Evolutionary conservation across 352 stramenopile genomes (phyloP).

Genomic region (Globisporangium irregulare): DNA sequence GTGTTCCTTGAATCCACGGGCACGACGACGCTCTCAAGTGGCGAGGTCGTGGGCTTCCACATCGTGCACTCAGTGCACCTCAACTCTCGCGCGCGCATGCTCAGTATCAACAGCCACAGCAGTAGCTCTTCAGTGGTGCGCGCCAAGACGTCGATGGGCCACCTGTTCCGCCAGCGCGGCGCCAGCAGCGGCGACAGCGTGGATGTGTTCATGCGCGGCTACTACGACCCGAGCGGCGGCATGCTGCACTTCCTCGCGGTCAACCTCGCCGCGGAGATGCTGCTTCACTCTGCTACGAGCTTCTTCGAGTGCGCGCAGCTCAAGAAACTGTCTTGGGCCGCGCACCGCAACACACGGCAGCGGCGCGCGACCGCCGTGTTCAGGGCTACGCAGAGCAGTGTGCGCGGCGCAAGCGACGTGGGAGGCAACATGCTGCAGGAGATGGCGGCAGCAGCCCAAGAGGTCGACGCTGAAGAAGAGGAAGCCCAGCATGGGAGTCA

Average conservation of each 20-base stretch:
- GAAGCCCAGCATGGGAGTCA: background rate
- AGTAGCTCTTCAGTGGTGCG: conserved; percentile 7
- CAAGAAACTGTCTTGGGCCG: conserved; percentile 54
- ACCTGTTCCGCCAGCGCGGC: conserved; percentile 18
- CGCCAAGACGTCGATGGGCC: conserved; percentile 18
- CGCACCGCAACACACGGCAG: conserved; percentile 26
- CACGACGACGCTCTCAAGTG: conserved; percentile 40
- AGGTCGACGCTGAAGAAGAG: conserved; percentile 17
- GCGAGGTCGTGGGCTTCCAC: conserved; percentile 55
- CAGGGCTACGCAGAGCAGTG: conserved; percentile 18
- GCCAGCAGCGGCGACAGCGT: background rate
- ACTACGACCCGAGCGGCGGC: conserved; percentile 41
- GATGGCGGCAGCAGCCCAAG: conserved; percentile 18
- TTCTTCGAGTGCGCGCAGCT: conserved; percentile 56
- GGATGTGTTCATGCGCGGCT: conserved; percentile 24
- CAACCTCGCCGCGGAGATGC: conserved; percentile 42
- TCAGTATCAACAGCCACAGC: conserved; percentile 24
- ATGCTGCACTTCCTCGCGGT: conserved; percentile 45
- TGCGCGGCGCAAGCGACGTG: conserved; percentile 1
- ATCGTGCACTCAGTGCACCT: conserved; percentile 59
- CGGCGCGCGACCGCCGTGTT: conserved; percentile 15
- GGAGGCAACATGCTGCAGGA: conserved; percentile 23
- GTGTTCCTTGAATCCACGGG: conserved; percentile 69
- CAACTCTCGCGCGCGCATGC: conserved; percentile 45
- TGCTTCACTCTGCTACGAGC: conserved; percentile 38